Conservation (phyloP, 306 rosid species). For the Acmispon strigosus region DNA sequence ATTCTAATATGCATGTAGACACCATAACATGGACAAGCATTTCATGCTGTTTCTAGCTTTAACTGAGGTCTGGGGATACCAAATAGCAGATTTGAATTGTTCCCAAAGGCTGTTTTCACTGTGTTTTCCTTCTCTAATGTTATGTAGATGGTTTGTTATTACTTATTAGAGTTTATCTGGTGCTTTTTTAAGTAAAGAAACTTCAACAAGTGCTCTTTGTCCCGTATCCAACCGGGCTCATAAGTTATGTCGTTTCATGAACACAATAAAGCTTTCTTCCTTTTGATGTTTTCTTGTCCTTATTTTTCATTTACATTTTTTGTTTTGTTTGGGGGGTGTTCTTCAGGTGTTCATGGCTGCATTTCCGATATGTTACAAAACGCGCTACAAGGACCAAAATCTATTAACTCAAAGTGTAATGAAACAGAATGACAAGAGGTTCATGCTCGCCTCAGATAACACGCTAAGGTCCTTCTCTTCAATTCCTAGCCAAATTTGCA, state of each 20-base stretch:
- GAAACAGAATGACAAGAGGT: constrained; percentile 20
- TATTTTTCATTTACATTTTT: too few species aligned
- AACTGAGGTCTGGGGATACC: not conserved
- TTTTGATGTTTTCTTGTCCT: not conserved
- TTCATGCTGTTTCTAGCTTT: not conserved
- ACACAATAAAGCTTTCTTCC: not conserved
- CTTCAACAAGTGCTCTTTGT: too few species aligned
- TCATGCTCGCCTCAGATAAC: not conserved
- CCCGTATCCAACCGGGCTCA: too few species aligned
- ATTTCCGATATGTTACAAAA: constrained; percentile 38
- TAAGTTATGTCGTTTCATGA: not conserved
- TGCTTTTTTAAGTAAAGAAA: too few species aligned
- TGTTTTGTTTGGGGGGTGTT: not conserved
- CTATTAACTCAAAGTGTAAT: constrained; percentile 10
- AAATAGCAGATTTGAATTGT: not conserved
- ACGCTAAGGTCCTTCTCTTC: constrained; percentile 6
- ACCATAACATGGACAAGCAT: not conserved
- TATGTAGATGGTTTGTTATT: not conserved
- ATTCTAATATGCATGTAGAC: not conserved
- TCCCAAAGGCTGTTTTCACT: not conserved
- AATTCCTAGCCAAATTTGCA: too few species aligned
- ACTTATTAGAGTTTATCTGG: too few species aligned
- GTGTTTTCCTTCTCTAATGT: not conserved
- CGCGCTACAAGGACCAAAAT: constrained; percentile 31
- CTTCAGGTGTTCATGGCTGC: constrained; percentile 55